Base-by-base conservation (phyloP, 192 early-diverging fungal genomes). In the Dispira parvispora region DNA sequence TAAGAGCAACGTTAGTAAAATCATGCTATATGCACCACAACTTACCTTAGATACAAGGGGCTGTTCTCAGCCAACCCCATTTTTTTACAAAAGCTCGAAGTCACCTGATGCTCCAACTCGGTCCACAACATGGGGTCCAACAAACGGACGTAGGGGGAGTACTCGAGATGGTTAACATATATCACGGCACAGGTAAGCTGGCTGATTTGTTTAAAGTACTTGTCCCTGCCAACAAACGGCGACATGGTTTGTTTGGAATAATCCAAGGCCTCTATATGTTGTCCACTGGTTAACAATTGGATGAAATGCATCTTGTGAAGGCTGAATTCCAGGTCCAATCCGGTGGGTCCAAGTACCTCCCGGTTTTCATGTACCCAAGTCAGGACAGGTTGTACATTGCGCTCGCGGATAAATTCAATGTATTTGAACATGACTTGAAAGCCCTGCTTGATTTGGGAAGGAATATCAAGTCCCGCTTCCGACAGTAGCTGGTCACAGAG, bases 361-460 rank as follows among this genome's bases (percentile, higher is more conserved):
- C 80, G 65, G 62, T 90, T 71, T 38, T 57, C 49, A 26, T 64
- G 62, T 11, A 90, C 84, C 96, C 96, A 99, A 32, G 80, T 85
- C 27, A 92, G 69, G 2, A 90, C 94, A 18, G 71, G 69, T 6
- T 61, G 71, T 62, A 94, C 60, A 42, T 90, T 69, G 18, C 79
- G 70, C 11, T 57, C 63, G 28, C 78, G 68, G 0, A 99, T 72
- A 46, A 76, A 80, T 38, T 77, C 72, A 11, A 89, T 68, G 54
- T 91, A 85, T 16, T 68, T 57, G 67, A 86, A 89, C 91, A 99
- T 93, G 27, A 87, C 87, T 43, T 71, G 67, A 52, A 99, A 96
- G 67, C 87, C 79, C 56, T 49, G 66, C 55, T 81, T 71, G 25
- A 84, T 67, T 18, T 75, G 68, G 11, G 72, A 64, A 3, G 76